phyloP scores from a whole-genome alignment of 441 rosid genomes.

The Gossypium davidsonii region DNA sequence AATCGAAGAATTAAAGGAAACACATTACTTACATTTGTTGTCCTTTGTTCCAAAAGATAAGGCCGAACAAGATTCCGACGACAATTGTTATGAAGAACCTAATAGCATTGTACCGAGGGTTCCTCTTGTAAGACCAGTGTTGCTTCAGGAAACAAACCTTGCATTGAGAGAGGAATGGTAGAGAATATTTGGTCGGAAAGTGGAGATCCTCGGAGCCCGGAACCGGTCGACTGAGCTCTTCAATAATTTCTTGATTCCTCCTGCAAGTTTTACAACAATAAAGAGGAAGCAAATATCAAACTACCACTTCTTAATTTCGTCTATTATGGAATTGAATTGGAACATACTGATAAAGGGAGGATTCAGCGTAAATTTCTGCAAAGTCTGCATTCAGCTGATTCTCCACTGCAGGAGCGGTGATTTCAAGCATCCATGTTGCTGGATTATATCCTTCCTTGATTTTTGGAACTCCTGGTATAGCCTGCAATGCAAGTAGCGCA shows the following conservation, averaged over 20 bases:
- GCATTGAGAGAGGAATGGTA: constrained; percentile 50
- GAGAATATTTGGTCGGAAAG: constrained; percentile 64
- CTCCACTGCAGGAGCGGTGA: constrained; percentile 56
- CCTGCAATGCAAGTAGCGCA: constrained; percentile 27
- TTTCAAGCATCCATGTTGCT: constrained; percentile 89
- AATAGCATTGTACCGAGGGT: constrained; percentile 45
- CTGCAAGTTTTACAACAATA: constrained; percentile 26
- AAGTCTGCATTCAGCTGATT: constrained; percentile 21
- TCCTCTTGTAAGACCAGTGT: constrained; percentile 72
- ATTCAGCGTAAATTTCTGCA: constrained; percentile 54
- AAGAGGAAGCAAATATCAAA: not conserved
- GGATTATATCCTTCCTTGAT: constrained; percentile 75
- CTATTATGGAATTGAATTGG: constrained; percentile 11
- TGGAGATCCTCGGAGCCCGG: constrained; percentile 60
- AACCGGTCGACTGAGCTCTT: constrained; percentile 58
- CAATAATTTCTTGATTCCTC: constrained; percentile 63
- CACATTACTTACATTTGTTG: constrained; percentile 37
- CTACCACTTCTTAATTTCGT: not conserved
- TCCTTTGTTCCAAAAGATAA: constrained; percentile 73
- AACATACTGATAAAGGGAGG: constrained; percentile 43
- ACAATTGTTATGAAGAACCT: constrained; percentile 45
- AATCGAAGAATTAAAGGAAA: constrained; percentile 20
- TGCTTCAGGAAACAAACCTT: constrained; percentile 80
- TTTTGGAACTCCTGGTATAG: constrained; percentile 63
- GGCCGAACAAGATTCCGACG: constrained; percentile 56